Evolutionary conservation across 1,139 yeast genomes (phyloP), one percentile per base, ranked within the genome.

Genomic region (Scheffersomyces quercinus): DNA sequence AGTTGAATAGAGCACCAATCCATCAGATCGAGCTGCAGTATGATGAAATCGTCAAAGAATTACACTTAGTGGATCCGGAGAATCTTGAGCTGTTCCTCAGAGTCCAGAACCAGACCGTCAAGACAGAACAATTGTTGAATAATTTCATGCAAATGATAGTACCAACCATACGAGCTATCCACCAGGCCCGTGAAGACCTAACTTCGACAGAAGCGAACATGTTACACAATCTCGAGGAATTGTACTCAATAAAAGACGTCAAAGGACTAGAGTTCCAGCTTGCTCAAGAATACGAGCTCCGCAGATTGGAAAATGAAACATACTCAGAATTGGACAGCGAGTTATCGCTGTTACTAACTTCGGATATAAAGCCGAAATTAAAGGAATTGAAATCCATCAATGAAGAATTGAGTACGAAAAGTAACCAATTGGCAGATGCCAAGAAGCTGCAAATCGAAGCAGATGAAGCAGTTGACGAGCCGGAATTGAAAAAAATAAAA

Each of bases 131-230:
- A 4, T 49, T 70, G 32, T 50, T 68, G 37, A 59, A 56, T 36
- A 53, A 53, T 10, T 62, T 59, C 40, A 48, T 70, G 28, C 62
- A 64, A 35, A 50, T 54, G 36, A 55, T 65, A 2, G 48, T 60
- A 4, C 75, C 75, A 2, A 60, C 67, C 15, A 55, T 70, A 32
- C 54, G 69, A 40, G 55, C 73, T 1, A 60, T 68, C 4, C 71
- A 70, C 47, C 68, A 66, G 36, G 54, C 62, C 5, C 55, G 62
- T 39, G 39, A 52, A 16, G 58, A 64, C 35, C 47, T 65, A 36
- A 64, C 72, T 4, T 53, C 55, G 2, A 60, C 71, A 3, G 77
- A 73, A 49, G 43, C 55, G 26, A 53, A 53, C 16, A 60, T 71
- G 0, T 52, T 62, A 24, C 51, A 59, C 16, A 63, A 59, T 40